Percentiles rank a stretch among this genome's conserved stretches.
These are phyloP conservation scores for Leccinum subfulvum DNA, from an alignment of 1,284 basidiomycete species.

Conservation along the genomic window DNA sequence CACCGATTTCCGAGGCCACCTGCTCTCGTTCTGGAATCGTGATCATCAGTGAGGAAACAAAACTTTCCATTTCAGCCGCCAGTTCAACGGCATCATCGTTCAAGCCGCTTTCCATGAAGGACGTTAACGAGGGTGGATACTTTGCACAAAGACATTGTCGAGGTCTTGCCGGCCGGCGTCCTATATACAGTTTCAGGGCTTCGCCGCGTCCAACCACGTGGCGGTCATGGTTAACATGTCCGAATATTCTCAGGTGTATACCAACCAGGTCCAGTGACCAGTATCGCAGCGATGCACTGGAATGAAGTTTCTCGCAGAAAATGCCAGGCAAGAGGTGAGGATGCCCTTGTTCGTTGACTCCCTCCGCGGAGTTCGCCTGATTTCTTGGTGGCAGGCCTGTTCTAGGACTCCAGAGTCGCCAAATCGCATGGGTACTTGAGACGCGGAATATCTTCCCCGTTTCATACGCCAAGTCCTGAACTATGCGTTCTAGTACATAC, in stretches of 20 bases:
- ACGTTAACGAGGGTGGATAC: background rate
- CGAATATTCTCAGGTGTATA: background rate
- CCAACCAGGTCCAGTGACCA: background rate
- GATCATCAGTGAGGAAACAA: constrained; percentile 47
- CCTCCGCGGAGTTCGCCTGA: no score
- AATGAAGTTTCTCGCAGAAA: background rate
- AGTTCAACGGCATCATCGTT: constrained; percentile 20
- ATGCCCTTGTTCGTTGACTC: no score
- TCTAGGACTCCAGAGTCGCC: no score
- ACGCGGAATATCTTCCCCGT: no score
- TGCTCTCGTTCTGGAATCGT: constrained; percentile 50
- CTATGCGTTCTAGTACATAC: background rate
- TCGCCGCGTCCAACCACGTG: background rate
- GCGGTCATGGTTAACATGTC: background rate
- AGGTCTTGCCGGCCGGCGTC: background rate
- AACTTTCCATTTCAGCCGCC: constrained; percentile 40
- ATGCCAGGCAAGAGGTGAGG: background rate
- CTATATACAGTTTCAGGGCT: constrained; percentile 9
- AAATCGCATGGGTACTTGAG: no score
- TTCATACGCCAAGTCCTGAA: background rate
- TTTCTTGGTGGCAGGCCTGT: no score
- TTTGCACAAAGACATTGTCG: constrained; percentile 11
- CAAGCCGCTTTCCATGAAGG: constrained; percentile 19
- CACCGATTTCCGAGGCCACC: constrained; percentile 67
- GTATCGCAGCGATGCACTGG: background rate